Evolutionary conservation across 495 filamentous ascomycete species (phyloP), one percentile per base, ranked within the genome.

Genomic region (Hypoxylon intermedium): DNA sequence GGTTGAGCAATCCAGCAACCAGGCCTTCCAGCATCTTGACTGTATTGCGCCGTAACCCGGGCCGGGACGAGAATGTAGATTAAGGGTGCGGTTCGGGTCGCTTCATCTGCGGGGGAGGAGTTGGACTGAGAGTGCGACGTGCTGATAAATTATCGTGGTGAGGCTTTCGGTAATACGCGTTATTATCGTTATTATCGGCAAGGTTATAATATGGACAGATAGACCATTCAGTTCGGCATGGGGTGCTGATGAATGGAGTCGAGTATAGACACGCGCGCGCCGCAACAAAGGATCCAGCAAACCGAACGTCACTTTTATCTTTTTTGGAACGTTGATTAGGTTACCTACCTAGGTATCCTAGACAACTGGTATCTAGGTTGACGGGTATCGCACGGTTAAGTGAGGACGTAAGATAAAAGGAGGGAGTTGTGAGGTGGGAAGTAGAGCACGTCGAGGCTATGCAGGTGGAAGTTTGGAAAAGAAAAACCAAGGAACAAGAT

Each of bases 1-100:
- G 90, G 78, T 98, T 98, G 68, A 98, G 87, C 78, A 98, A 81
- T 73, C 92, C 95, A 63, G 94, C 91, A 60, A 86, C 84, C 51
- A 87, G 74, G 63, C 84, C 84, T 80, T 87, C 84, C 70, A 87
- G 72, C 84, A 87, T 87, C 54, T 60, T 73, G 73, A 59, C 51
- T 58, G 46, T 67, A 57, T 54, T 65, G 64, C 69, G 80, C 82
- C 80, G 79, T 83, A 44, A 82, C 79, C 80, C 81, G 54, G 81
- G 79, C 79, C 65, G 79, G 79, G 77, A 53, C 20, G 33, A 34
- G 53, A 58, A 57, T 37, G 61, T 44, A 43, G 31, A 71, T 59
- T 73, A 75, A 65, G 33, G 62, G 18, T 48, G 19, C 21, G 18
- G 53, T 43, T 60, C 55, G 31, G 28, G 68, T 55, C 59, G 66